phyloP scores from a whole-genome alignment of 139 green algal genomes.

The Tetradesmus lagerheimii region DNA sequence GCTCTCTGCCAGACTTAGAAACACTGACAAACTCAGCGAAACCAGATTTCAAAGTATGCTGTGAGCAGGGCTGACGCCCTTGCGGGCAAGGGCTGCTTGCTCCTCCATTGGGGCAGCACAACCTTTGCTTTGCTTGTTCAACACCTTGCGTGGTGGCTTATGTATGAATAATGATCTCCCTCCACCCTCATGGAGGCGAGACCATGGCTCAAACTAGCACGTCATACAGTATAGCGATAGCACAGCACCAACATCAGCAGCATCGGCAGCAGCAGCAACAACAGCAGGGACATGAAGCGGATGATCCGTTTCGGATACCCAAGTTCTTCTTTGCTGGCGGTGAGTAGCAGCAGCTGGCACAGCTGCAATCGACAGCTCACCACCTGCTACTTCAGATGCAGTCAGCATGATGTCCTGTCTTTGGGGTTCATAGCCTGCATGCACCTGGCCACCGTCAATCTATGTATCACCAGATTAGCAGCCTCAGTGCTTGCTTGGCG shows the following conservation, averaged over 20 bases:
- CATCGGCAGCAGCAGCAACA: not conserved
- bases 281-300: constrained; percentile 25
- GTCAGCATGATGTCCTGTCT: not conserved
- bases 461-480: too few species aligned
- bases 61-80: not conserved
- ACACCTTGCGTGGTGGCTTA: too few species aligned
- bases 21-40: not conserved
- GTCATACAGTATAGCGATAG: not conserved
- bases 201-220: not conserved
- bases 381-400: not conserved
- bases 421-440: not conserved
- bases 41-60: not conserved
- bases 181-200: not conserved
- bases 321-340: constrained; percentile 70
- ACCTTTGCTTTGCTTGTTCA: not conserved
- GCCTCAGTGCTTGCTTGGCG: not conserved
- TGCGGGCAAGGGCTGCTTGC: not conserved
- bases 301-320: constrained; percentile 50
- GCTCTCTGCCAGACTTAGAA: not conserved
- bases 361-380: not conserved
- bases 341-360: constrained; percentile 12
- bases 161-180: not conserved
- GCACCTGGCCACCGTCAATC: too few species aligned
- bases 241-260: not conserved
- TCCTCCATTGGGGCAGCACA: not conserved